Conservation (phyloP, 257 asterid species). For the Solanum bukasovii region DNA sequence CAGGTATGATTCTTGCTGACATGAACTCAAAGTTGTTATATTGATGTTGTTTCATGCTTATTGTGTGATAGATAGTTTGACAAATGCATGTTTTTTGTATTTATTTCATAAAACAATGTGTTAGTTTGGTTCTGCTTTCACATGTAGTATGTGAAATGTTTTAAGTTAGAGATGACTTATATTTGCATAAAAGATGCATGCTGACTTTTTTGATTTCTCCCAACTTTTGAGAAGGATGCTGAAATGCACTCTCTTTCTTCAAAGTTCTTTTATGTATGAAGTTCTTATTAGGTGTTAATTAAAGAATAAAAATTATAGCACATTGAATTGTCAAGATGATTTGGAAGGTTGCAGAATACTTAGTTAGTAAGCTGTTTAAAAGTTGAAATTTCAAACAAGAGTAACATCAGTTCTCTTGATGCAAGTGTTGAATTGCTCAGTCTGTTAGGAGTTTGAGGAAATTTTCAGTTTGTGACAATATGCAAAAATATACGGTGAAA, state of each 20-base stretch:
- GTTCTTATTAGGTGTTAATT: background rate
- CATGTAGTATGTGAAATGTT: background rate
- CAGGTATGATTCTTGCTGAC: constrained; percentile 40
- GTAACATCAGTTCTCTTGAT: background rate
- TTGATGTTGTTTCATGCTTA: background rate
- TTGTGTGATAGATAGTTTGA: background rate
- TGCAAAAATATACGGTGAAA: background rate
- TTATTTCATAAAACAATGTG: background rate
- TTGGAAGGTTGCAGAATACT: background rate
- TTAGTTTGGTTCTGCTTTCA: background rate
- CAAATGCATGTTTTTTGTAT: background rate
- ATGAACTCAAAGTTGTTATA: constrained; percentile 1
- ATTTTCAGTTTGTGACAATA: background rate
- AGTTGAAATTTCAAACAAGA: background rate
- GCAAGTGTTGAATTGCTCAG: background rate
- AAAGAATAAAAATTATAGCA: background rate
- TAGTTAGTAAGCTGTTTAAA: background rate
- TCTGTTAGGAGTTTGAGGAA: background rate
- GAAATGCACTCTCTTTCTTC: background rate
- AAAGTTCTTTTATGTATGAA: background rate
- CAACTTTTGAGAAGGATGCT: background rate
- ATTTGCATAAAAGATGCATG: background rate
- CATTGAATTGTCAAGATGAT: background rate
- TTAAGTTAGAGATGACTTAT: background rate
- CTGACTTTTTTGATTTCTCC: background rate